These are phyloP conservation scores for Xylaria sp. DNA, from an alignment of 2,329 filamentous ascomycete genomes.

Conservation along the genomic window DNA sequence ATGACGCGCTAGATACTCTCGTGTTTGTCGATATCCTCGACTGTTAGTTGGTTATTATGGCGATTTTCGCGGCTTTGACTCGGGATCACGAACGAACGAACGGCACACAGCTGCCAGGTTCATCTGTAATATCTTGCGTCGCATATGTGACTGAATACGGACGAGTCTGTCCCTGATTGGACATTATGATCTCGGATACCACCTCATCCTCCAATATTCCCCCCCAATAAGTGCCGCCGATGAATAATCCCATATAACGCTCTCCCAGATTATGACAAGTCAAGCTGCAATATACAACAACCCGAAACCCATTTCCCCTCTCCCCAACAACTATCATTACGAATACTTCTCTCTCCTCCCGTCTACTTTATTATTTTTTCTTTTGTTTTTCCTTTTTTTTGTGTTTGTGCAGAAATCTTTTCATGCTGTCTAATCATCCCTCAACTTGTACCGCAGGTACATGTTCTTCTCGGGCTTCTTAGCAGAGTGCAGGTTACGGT, in stretches of 20 bases:
- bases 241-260: background rate
- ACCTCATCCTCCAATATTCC: background rate
- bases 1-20: background rate
- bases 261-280: conserved; percentile 4
- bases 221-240: background rate
- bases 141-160: background rate
- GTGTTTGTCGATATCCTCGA: background rate
- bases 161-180: background rate
- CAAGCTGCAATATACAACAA: conserved; percentile 1
- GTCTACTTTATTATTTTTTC: background rate
- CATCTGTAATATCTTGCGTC: background rate
- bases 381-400: background rate
- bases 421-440: conserved; percentile 20
- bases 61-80: background rate
- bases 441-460: conserved; percentile 52
- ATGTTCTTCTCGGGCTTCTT: conserved; percentile 52
- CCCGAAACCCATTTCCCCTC: too few species aligned
- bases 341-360: background rate
- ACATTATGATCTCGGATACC: background rate
- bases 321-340: background rate
- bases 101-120: background rate
- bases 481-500: conserved; percentile 54
- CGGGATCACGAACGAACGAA: background rate
- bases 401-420: background rate
- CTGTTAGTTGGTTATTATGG: too few species aligned